Base-by-base conservation (phyloP, 2,329 filamentous ascomycete species). In the Fusarium longipes region DNA sequence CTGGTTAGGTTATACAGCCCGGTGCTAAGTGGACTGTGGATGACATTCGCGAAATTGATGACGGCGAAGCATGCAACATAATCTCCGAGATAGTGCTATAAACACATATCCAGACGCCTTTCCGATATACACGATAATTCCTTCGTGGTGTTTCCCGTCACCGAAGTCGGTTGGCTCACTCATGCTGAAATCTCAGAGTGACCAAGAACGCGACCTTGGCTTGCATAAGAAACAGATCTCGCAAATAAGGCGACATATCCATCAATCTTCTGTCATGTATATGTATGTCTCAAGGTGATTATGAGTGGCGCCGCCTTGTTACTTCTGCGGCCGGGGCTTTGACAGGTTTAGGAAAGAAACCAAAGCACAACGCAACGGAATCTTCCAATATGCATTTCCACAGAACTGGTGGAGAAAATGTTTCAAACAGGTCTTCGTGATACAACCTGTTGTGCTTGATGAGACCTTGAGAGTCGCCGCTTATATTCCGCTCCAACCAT, bases 381-480 rank as follows among this genome's bases (percentile, higher is more conserved):
- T 27, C 9, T 45, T 30, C 22, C 18, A 30, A 44, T 14, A 30
- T 44, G 11, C 15, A 30, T 22, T 6, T 66, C 71, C 12, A 88
- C 86, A 25, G 83, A 77, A 10, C 73, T 70, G 5, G 82, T 78
- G 7, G 81, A 73, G 50, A 87, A 87, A 0, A 81, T 86, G 63
- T 91, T 89, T 72, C 91, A 87, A 92, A 71, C 8, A 92, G 76
- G 92, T 75, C 17, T 88, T 86, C 2, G 89, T 91, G 77, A 93
- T 93, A 32, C 90, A 90, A 67, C 90, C 90, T 52, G 90, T 88
- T 8, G 90, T 90, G 65, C 86, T 2, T 20, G 6, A 7, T 14
- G 5, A 35, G 12, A 2, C 11, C 4, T 7, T 14, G 43, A 9
- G 18, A 25, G 20, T 29, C 22, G 25, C 29, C 25, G 36, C 2